phyloP scores from a whole-genome alignment of 2,329 filamentous ascomycete genomes.

The Colletotrichum salicis region DNA sequence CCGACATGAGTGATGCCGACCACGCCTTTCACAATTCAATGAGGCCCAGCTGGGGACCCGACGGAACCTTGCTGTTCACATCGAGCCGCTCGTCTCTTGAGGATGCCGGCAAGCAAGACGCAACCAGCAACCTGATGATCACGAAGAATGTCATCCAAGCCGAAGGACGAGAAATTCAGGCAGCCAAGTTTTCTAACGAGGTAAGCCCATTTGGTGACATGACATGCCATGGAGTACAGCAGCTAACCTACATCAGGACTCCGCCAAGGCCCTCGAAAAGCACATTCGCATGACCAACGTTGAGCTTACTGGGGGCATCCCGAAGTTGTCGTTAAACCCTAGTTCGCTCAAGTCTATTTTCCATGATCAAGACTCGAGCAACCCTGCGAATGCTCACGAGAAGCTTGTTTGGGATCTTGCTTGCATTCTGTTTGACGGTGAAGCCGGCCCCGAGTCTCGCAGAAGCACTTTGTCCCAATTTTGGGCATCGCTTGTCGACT shows the following conservation, averaged over 20 bases:
- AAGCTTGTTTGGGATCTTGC: slow-evolving; percentile 86
- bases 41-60: slow-evolving; percentile 82
- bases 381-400: slow-evolving; percentile 68
- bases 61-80: slow-evolving; percentile 76
- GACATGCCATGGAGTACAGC: not conserved
- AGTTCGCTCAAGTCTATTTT: slow-evolving; percentile 50
- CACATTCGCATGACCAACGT: slow-evolving; percentile 69
- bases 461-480: slow-evolving; percentile 75
- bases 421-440: slow-evolving; percentile 83
- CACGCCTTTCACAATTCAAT: slow-evolving; percentile 76
- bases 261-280: slow-evolving; percentile 62
- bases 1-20: slow-evolving; percentile 71
- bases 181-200: slow-evolving; percentile 71
- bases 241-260: slow-evolving; percentile 55
- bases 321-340: slow-evolving; percentile 62
- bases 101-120: slow-evolving; percentile 39
- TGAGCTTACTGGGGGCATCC: slow-evolving; percentile 65
- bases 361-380: slow-evolving; percentile 52
- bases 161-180: slow-evolving; percentile 71
- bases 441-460: slow-evolving; percentile 55
- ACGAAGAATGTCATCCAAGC: slow-evolving; percentile 69
- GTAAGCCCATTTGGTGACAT: slow-evolving; percentile 44
- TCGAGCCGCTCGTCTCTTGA: slow-evolving; percentile 39
- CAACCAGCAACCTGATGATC: slow-evolving; percentile 62
- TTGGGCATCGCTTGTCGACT: slow-evolving; percentile 74